phyloP scores from a whole-genome alignment of 164 flowering plant genomes.

The Piper betle region DNA sequence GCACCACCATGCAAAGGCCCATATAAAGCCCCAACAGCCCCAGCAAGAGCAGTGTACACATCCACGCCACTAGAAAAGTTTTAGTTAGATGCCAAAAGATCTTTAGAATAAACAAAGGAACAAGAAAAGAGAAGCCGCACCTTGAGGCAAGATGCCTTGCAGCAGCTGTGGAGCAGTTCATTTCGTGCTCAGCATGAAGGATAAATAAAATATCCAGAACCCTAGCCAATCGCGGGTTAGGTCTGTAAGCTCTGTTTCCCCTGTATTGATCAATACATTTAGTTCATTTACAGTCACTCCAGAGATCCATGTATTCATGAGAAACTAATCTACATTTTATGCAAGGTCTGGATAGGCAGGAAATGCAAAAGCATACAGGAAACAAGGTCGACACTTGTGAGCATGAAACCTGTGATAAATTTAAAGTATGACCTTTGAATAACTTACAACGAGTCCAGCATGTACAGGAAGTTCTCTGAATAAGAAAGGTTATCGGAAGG shows the following conservation, averaged over 20 bases:
- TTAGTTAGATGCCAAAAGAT: background rate
- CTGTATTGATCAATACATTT: conserved; percentile 24
- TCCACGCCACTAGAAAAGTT: conserved; percentile 73
- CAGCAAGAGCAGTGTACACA: conserved; percentile 98
- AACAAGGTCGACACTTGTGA: background rate
- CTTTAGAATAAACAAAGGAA: background rate
- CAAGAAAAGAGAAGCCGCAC: conserved; percentile 20
- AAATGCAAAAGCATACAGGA: background rate
- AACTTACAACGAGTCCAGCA: conserved; percentile 96
- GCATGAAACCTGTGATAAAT: background rate
- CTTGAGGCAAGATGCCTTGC: conserved; percentile 98
- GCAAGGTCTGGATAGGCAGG: too few relatives aligned
- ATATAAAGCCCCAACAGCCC: conserved; percentile 97
- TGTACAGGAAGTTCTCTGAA: conserved; percentile 92
- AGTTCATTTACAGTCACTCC: too few relatives aligned
- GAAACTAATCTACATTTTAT: background rate
- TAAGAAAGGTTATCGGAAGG: conserved; percentile 92
- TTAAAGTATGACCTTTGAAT: background rate
- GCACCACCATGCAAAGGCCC: conserved; percentile 99
- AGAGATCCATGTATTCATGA: too few relatives aligned
- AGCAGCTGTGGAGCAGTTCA: conserved; percentile 99
- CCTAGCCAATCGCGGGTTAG: conserved; percentile 92
- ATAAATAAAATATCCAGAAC: conserved; percentile 83
- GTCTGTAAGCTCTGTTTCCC: conserved; percentile 75
- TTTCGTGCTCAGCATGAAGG: conserved; percentile 98